These are phyloP conservation scores for Pseudogymnoascus sp. DNA, from an alignment of 2,329 filamentous ascomycete genomes.

Conservation along the genomic window DNA sequence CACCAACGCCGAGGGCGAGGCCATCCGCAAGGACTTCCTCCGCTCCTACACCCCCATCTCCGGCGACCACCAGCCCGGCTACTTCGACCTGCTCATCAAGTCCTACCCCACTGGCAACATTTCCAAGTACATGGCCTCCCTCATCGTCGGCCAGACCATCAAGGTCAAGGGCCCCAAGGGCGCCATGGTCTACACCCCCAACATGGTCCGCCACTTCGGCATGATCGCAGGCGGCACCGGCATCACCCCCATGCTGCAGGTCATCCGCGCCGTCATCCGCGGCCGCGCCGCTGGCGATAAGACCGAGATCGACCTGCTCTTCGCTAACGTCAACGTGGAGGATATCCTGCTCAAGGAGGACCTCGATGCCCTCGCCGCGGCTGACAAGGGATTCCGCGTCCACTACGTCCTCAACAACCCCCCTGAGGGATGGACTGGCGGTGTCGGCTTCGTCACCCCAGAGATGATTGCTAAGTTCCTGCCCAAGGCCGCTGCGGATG, in stretches of 20 bases:
- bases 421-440: conserved; percentile 82
- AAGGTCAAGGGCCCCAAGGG: conserved; percentile 92
- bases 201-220: conserved; percentile 92
- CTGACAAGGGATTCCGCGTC: conserved; percentile 75
- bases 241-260: conserved; percentile 97
- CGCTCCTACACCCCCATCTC: conserved; percentile 90
- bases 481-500: conserved; percentile 72
- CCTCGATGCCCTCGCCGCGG: conserved; percentile 65
- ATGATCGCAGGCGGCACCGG: conserved; percentile 98
- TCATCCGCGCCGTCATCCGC: conserved; percentile 82
- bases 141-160: conserved; percentile 79
- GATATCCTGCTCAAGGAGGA: conserved; percentile 94
- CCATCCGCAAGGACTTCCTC: conserved; percentile 63
- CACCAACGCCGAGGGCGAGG: conserved; percentile 50
- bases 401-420: conserved; percentile 97
- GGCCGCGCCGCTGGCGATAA: conserved; percentile 70
- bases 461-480: conserved; percentile 93
- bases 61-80: conserved; percentile 78
- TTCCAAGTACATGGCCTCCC: conserved; percentile 78
- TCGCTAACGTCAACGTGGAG: conserved; percentile 88
- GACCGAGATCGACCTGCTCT: conserved; percentile 89
- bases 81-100: conserved; percentile 96
- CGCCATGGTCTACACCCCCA: conserved; percentile 93
- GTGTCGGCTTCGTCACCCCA: conserved; percentile 86
- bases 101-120: conserved; percentile 97